Evolutionary conservation across 2,329 filamentous ascomycete genomes (phyloP).

Genomic region (Celoporthe dispersa): DNA sequence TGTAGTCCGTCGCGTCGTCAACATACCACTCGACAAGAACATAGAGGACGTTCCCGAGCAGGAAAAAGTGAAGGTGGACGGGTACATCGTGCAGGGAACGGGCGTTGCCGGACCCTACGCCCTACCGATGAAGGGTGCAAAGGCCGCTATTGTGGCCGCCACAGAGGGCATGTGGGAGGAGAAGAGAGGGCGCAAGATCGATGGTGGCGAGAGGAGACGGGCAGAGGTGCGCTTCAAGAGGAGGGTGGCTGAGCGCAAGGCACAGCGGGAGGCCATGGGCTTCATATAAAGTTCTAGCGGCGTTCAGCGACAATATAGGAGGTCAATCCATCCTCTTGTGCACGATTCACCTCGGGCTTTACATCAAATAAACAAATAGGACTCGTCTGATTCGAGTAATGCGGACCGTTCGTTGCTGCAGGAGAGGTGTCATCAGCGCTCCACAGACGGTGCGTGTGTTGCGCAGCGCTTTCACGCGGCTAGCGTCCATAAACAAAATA

Average conservation of each 20-base stretch:
- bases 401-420: not conserved
- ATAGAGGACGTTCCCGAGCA: conserved; percentile 40
- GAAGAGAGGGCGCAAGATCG: conserved; percentile 84
- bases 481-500: not conserved
- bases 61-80: conserved; percentile 59
- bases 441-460: not conserved
- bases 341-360: not conserved
- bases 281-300: conserved; percentile 5
- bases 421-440: not conserved
- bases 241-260: conserved; percentile 77
- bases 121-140: conserved; percentile 67
- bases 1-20: conserved; percentile 58
- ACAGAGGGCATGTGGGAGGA: conserved; percentile 95
- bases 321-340: not conserved
- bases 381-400: not conserved
- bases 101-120: conserved; percentile 78
- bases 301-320: not conserved
- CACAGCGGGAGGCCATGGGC: conserved; percentile 49
- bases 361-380: conserved; percentile 8
- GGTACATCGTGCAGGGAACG: conserved; percentile 70
- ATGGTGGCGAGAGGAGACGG: conserved; percentile 90
- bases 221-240: conserved; percentile 88
- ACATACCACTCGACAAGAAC: conserved; percentile 54
- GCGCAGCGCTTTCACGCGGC: too few relatives aligned
- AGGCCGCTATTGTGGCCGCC: conserved; percentile 68